These are phyloP conservation scores for Rosa rugosa DNA, from an alignment of 306 rosid genomes.

Conservation along the genomic window DNA sequence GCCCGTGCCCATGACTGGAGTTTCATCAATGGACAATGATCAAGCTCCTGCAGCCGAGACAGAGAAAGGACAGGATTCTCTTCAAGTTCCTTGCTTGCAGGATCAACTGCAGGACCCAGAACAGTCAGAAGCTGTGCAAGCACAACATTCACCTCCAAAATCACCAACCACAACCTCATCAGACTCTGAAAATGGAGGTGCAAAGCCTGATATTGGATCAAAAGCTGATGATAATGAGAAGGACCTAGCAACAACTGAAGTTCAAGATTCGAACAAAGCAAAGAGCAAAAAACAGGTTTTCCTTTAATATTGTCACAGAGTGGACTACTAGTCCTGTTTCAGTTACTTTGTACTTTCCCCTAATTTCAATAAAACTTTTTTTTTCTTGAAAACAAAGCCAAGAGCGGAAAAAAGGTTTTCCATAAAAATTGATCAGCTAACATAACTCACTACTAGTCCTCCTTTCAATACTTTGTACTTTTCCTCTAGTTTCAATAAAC, in stretches of 20 bases:
- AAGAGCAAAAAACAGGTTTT: conserved; percentile 62
- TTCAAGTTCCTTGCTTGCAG: conserved; percentile 48
- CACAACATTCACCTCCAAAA: conserved; percentile 57
- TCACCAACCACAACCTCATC: conserved; percentile 46
- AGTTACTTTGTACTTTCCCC: not conserved
- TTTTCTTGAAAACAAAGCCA: conserved; percentile 4
- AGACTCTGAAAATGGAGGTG: conserved; percentile 59
- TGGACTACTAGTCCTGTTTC: not conserved
- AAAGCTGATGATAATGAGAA: conserved; percentile 52
- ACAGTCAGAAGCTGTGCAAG: conserved; percentile 50
- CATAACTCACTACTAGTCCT: conserved; percentile 2
- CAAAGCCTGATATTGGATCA: conserved; percentile 42
- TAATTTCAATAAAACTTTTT: not conserved
- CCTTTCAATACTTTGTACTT: not conserved
- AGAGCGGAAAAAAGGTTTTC: conserved; percentile 3
- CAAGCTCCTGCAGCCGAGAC: conserved; percentile 42
- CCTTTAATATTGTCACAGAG: not conserved
- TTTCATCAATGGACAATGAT: conserved; percentile 44
- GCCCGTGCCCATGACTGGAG: conserved; percentile 48
- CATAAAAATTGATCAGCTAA: not conserved
- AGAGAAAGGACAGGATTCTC: conserved; percentile 45
- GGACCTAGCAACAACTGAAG: conserved; percentile 47
- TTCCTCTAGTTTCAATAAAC: not conserved
- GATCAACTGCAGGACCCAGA: conserved; percentile 50
- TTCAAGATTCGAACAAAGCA: conserved; percentile 48